Evolutionary conservation across 177 flowering plant genomes (phyloP), one percentile per base, ranked within the genome.

Genomic region (Telopea speciosissima): DNA sequence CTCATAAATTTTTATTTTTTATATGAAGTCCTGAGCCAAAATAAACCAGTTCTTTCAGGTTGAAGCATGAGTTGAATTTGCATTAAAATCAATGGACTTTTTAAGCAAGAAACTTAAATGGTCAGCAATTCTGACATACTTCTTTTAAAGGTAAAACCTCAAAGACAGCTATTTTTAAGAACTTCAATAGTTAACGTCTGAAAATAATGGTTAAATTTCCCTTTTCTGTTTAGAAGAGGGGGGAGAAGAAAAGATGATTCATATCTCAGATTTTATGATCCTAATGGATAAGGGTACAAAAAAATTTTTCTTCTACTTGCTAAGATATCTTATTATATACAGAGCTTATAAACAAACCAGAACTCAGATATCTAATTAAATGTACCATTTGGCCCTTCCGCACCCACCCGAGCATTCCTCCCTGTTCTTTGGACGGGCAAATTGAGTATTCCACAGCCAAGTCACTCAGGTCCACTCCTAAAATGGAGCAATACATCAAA

Each of bases 381-480:
- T 84, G 44, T 89, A 94, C 98, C 97, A 94, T 87, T 79, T 92
- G 97, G 67, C 97, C 97, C 81, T 82, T 90, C 70, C 80, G 85
- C 73, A 92, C 91, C 99, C 97, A 92, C 3, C 97, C 98, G 70
- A 94, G 94, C 91, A 92, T 89, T 61, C 97, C 99, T 5, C 97
- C 96, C 63, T 87, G 83, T 69, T 83, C 84, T 82, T 92, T 94
- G 69, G 97, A 89, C 21, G 97, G 97, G 70, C 99, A 92, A 13
- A 85, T 78, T 26, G 97, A 94, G 81, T 88, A 80, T 65, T 92
- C 90, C 40, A 81, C 85, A 58, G 97, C 97, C 81, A 94, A 86
- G 73, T 92, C 97, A 84, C 95, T 86, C 73, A 94, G 73, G 73
- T 92, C 99, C 78, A 72, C 89, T 73, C 97, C 99, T 94, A 75